A percentile compares a stretch with the other conserved stretches of the same genome.
phyloP scores from a whole-genome alignment of 331 rosid species.

The Malus hybrid region DNA sequence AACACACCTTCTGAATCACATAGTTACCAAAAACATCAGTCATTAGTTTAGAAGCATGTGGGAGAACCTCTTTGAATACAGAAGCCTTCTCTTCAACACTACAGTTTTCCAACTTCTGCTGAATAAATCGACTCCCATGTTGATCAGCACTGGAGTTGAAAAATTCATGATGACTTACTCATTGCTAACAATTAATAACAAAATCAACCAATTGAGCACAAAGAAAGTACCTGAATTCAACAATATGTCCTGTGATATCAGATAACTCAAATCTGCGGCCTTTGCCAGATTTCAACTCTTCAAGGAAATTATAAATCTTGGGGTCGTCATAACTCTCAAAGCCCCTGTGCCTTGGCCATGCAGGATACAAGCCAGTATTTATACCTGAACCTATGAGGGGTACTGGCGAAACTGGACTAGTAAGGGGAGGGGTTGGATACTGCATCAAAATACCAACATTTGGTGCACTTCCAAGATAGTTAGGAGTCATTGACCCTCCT shows the following conservation, averaged over 20 bases:
- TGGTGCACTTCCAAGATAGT: constrained; percentile 42
- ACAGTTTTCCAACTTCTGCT: constrained; percentile 76
- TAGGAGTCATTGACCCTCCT: constrained; percentile 20
- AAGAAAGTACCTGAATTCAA: constrained; percentile 59
- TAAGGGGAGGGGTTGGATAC: constrained; percentile 56
- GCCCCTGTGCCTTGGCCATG: constrained; percentile 68
- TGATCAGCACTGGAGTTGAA: constrained; percentile 60
- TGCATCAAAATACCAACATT: constrained; percentile 47
- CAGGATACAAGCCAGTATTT: constrained; percentile 39
- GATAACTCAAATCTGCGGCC: constrained; percentile 69
- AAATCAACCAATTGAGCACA: not conserved
- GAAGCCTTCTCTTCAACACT: constrained; percentile 49
- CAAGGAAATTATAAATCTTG: constrained; percentile 65
- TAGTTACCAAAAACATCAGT: constrained; percentile 80
- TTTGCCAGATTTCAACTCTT: constrained; percentile 74
- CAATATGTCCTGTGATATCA: constrained; percentile 67
- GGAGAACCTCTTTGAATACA: constrained; percentile 59
- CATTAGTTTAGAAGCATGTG: constrained; percentile 59
- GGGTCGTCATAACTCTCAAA: constrained; percentile 46
- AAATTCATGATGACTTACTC: constrained; percentile 16
- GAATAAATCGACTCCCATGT: constrained; percentile 88
- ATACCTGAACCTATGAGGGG: constrained; percentile 46
- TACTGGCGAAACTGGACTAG: constrained; percentile 56
- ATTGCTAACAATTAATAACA: constrained; percentile 22
- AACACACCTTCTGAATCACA: constrained; percentile 71